Evolutionary conservation across 1,284 basidiomycete genomes (phyloP).

Genomic region (Boletus semigastroideus): DNA sequence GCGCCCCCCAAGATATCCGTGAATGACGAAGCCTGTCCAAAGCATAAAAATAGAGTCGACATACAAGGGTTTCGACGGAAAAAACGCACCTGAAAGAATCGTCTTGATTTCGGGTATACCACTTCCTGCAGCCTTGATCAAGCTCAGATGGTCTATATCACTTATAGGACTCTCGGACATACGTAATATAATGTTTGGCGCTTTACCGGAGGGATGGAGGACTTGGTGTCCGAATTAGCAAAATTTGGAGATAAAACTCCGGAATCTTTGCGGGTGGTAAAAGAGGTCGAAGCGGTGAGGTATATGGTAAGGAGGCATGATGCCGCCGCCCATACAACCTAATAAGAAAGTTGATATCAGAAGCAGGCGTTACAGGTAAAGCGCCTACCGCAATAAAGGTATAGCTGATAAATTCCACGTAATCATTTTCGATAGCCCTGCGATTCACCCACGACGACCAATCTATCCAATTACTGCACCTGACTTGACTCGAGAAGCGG

Average conservation of each 20-base stretch:
- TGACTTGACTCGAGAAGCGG: constrained; percentile 33
- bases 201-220: constrained; percentile 36
- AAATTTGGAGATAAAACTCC: constrained; percentile 63
- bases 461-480: constrained; percentile 72
- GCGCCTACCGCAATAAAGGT: constrained; percentile 71
- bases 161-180: constrained; percentile 30
- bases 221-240: constrained; percentile 27
- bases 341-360: constrained; percentile 1
- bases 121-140: constrained; percentile 80
- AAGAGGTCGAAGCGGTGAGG: constrained; percentile 85
- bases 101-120: constrained; percentile 98
- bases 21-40: constrained; percentile 86
- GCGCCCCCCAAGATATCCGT: constrained; percentile 91
- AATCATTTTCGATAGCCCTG: constrained; percentile 33
- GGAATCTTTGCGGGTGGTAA: constrained; percentile 85
- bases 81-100: constrained; percentile 75
- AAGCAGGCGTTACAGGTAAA: background rate
- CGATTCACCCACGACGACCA: constrained; percentile 54
- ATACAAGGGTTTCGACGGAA: background rate
- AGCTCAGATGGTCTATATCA: constrained; percentile 17
- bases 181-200: constrained; percentile 85
- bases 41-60: constrained; percentile 5
- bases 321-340: constrained; percentile 71
- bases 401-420: constrained; percentile 73
- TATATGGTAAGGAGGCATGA: constrained; percentile 84